A percentile compares a stretch with the other conserved stretches of the same genome.
phyloP scores from a whole-genome alignment of 495 filamentous ascomycete genomes.

The Neurospora sp. region DNA sequence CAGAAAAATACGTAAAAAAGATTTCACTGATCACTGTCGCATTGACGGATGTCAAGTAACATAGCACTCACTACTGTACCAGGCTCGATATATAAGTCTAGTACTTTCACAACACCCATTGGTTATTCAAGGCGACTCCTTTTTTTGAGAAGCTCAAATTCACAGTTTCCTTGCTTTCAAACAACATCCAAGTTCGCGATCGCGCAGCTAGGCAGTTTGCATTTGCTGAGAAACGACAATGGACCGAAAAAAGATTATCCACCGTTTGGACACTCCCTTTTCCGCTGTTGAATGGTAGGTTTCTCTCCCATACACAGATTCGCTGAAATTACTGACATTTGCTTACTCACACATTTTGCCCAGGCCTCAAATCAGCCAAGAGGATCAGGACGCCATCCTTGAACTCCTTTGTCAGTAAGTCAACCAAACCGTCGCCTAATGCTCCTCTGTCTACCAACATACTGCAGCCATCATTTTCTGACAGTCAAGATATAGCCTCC shows the following conservation, averaged over 20 bases:
- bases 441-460: background rate
- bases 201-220: background rate
- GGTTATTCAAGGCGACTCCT: background rate
- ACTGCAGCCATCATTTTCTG: background rate
- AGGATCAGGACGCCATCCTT: constrained; percentile 44
- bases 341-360: background rate
- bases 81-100: background rate
- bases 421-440: background rate
- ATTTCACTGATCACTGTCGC: background rate
- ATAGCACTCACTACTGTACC: background rate
- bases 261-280: constrained; percentile 25
- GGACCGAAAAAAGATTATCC: constrained; percentile 22
- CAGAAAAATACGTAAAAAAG: background rate
- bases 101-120: background rate
- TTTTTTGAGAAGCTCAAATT: background rate
- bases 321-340: background rate
- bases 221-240: constrained; percentile 1
- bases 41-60: background rate
- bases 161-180: background rate
- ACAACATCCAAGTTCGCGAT: background rate
- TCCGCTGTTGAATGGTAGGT: constrained; percentile 17
- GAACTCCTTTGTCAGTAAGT: constrained; percentile 47
- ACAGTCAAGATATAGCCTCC: constrained; percentile 30
- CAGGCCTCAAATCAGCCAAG: constrained; percentile 39
- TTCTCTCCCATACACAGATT: background rate